Evolutionary conservation across 768 basidiomycete genomes (phyloP), one percentile per base, ranked within the genome.

Genomic region (Tylopilus rubrobrunneus): DNA sequence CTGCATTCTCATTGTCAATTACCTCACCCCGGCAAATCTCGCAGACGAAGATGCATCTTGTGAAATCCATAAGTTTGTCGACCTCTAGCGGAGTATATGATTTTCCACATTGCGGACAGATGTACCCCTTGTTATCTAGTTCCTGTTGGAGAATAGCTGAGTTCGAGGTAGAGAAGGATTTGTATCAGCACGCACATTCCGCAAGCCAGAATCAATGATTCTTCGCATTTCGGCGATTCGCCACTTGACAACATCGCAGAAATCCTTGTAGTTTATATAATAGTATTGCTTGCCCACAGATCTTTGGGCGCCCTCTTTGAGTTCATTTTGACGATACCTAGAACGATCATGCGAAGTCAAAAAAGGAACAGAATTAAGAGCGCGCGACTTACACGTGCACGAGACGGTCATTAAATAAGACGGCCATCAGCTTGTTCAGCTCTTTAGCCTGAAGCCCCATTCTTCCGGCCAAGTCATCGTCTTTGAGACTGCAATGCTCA

Each of bases 191-290:
- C 83, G 52, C 56, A 93, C 95, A 71, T 95, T 92, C 59, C 93
- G 87, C 60, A 96, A 77, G 49, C 85, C 86, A 31, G 88, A 85
- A 72, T 98, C 94, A 58, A 99, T 53, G 56, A 84, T 83, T 57
- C 85, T 80, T 58, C 90, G 81, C 92, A 98, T 94, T 67, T 90
- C 89, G 5, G 91, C 91, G 50, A 98, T 84, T 39, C 95, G 81
- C 92, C 96, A 99, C 70, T 98, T 98, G 71, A 96, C 90, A 44
- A 98, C 94, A 71, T 98, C 94, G 73, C 92, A 94, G 67, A 98
- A 95, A 65, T 86, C 84, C 63, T 92, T 84, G 71, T 96, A 94
- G 74, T 99, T 87, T 67, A 99, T 89, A 73, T 92, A 98, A 76
- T 91, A 99, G 76, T 98, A 99, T 65, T 91, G 87, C 63, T 87